Evolutionary conservation across 768 basidiomycete species (phyloP), one percentile per base, ranked within the genome.

Genomic region (Butyriboletus loyo): DNA sequence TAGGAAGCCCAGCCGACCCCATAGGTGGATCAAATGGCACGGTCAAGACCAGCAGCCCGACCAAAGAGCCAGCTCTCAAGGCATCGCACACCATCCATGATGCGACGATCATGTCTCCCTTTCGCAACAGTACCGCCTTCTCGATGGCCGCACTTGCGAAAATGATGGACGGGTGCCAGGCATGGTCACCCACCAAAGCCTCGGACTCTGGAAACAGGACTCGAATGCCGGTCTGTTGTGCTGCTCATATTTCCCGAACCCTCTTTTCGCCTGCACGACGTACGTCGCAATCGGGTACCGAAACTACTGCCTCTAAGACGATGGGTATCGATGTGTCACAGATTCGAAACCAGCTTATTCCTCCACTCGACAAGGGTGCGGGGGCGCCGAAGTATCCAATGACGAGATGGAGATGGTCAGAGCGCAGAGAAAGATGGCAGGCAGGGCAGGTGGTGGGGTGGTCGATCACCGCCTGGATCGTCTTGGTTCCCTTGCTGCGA

Each of bases 321-420:
- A n/a, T 5, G 7, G 30, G 46, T 2, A 37, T 27, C 5, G n/a
- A 46, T 8, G 28, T 17, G n/a, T 42, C 48, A 3, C 50, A 21
- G 17, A 35, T 56, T 52, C 46, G 1, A 50, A 43, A 19, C 0
- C 47, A 19, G n/a, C 55, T 53, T 21, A 17, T 45, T 2, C 49
- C 63, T 4, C n/a, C 47, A 17, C 56, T 55, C 13, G 52, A 50
- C 15, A 27, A 46, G 32, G 28, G 31, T 1, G 22, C 10, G 13
- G 48, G 50, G 21, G 36, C 9, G 3, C 45, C 42, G 14, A 53
- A 7, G 30, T 46, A 56, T 31, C 22, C 37, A 1, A 19, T 13
- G 21, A 53, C 49, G 55, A 53, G 39, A 51, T 63, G 14, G 46
- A 57, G 38, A 36, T 57, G 15, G 41, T 47, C 0, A 28, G 55